These are phyloP conservation scores for Coemansia sp. DNA, from an alignment of 192 early-diverging fungal genomes.

Conservation along the genomic window DNA sequence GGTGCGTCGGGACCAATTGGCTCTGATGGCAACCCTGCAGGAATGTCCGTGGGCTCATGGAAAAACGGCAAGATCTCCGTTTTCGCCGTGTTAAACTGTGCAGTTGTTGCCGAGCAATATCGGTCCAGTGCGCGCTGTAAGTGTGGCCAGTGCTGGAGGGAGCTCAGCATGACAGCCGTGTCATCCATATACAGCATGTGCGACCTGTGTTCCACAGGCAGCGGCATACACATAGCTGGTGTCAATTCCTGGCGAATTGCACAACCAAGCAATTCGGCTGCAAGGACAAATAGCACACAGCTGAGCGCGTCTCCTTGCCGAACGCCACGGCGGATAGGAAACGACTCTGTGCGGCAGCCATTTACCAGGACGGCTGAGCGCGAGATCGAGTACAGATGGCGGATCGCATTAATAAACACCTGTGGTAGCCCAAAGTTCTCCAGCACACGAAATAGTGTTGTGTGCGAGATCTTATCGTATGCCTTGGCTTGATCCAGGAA, in stretches of 20 bases:
- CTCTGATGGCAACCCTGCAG: neutral
- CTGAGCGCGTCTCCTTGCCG: constrained; percentile 14
- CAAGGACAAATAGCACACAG: constrained; percentile 13
- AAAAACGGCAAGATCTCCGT: neutral
- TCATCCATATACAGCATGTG: neutral
- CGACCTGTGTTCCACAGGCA: neutral
- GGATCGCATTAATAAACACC: neutral
- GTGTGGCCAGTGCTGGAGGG: neutral
- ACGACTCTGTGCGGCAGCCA: neutral
- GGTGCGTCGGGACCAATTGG: neutral
- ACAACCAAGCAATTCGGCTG: constrained; percentile 5
- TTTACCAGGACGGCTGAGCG: neutral
- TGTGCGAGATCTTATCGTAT: constrained; percentile 14
- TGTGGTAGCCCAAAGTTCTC: constrained; percentile 2
- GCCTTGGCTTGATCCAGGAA: constrained; percentile 29
- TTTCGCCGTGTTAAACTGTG: neutral
- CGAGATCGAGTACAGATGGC: neutral
- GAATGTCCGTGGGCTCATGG: neutral
- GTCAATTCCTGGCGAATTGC: neutral
- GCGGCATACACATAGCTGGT: neutral
- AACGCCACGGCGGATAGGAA: constrained; percentile 8
- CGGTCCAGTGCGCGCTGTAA: neutral
- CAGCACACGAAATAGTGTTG: constrained; percentile 11
- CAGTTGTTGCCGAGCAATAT: neutral
- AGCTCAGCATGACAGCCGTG: neutral